phyloP scores from a whole-genome alignment of 768 basidiomycete species.

The Strobilomyces echinocephalus region DNA sequence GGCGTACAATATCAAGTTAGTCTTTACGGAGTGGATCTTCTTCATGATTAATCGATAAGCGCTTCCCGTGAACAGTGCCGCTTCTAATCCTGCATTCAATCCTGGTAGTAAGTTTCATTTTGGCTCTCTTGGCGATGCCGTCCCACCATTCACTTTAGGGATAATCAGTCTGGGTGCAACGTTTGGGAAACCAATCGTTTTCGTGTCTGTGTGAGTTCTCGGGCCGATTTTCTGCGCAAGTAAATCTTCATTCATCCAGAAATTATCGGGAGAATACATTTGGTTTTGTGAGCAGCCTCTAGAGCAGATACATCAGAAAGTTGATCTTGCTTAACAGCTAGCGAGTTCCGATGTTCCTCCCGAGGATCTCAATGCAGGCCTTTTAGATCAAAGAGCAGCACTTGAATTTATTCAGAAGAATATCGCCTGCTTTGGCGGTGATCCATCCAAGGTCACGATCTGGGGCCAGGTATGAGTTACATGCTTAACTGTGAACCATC shows the following conservation, averaged over 20 bases:
- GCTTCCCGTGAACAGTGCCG: constrained; percentile 4
- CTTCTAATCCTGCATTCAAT: constrained; percentile 15
- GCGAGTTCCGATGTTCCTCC: constrained; percentile 42
- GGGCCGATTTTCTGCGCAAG: not conserved
- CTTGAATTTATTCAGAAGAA: constrained; percentile 62
- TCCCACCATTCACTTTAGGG: not conserved
- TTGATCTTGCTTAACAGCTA: constrained; percentile 33
- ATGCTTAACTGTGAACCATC: not conserved
- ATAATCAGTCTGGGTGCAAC: constrained; percentile 7
- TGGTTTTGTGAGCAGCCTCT: constrained; percentile 11
- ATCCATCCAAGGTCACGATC: constrained; percentile 41
- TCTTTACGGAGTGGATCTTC: not conserved
- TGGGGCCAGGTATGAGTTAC: constrained; percentile 16
- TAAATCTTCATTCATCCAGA: not conserved
- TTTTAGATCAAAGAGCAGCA: constrained; percentile 56
- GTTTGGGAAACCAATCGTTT: constrained; percentile 14
- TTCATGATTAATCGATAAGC: not conserved
- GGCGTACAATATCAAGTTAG: constrained; percentile 10
- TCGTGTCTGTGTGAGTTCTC: constrained; percentile 14
- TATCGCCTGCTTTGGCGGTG: constrained; percentile 60
- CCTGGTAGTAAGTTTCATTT: constrained; percentile 9
- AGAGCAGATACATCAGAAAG: not conserved
- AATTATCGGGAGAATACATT: constrained; percentile 17
- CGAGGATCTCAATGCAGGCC: constrained; percentile 53
- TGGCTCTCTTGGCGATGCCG: not conserved